A percentile compares a stretch with the other conserved stretches of the same genome.
Conservation (phyloP, 371 early-diverging fungal genomes). For the Saksenaea vasiformis region DNA sequence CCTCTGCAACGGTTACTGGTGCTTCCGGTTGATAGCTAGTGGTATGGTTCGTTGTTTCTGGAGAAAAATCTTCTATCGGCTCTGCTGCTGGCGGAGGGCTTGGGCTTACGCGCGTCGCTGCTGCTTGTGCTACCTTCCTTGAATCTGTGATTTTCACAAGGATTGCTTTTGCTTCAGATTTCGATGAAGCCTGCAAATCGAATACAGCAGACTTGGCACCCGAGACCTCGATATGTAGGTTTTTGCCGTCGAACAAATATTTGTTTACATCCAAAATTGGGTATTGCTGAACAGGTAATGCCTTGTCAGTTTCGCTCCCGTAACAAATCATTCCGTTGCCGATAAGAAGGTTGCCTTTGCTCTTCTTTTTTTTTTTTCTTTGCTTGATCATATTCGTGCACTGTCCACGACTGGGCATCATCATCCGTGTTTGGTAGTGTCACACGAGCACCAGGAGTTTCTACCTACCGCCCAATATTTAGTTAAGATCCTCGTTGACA, state of each 20-base stretch:
- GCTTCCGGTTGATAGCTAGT: neutral
- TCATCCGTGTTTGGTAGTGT: slow-evolving; percentile 16
- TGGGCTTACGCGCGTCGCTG: slow-evolving; percentile 15
- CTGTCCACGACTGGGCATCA: slow-evolving; percentile 40
- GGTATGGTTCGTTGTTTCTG: neutral
- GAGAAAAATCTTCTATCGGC: neutral
- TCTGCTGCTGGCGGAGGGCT: neutral
- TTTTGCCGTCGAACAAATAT: slow-evolving; percentile 57
- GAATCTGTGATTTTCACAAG: slow-evolving; percentile 52
- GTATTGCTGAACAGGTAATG: slow-evolving; percentile 64
- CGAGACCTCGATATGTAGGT: slow-evolving; percentile 58
- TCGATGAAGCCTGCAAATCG: slow-evolving; percentile 64
- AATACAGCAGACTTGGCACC: slow-evolving; percentile 52
- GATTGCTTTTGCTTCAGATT: slow-evolving; percentile 67
- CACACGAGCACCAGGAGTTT: neutral
- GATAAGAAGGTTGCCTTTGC: slow-evolving; percentile 65
- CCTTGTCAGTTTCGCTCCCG: slow-evolving; percentile 71
- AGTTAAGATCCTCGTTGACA: neutral
- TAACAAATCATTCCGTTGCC: slow-evolving; percentile 64
- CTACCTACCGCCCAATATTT: neutral
- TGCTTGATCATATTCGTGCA: slow-evolving; percentile 44
- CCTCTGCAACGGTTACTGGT: neutral
- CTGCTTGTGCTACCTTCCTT: slow-evolving; percentile 16
- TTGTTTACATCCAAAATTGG: slow-evolving; percentile 57
- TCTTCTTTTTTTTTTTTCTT: slow-evolving; percentile 73